A percentile compares a stretch with the other conserved stretches of the same genome.
phyloP scores from a whole-genome alignment of 495 filamentous ascomycete genomes.

The Penicillium lagena region DNA sequence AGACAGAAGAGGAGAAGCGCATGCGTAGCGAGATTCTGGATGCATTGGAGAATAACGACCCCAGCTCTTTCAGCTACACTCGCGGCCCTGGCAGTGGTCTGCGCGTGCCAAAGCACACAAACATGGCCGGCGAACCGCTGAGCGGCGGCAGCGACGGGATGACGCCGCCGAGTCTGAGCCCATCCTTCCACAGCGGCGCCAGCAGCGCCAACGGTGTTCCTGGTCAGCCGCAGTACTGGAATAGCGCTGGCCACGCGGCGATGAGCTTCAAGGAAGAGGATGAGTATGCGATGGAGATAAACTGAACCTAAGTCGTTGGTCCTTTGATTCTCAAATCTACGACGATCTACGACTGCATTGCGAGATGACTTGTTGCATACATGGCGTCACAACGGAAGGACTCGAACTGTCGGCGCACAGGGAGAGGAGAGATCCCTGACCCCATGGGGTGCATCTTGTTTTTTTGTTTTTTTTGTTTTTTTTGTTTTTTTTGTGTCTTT shows the following conservation, averaged over 20 bases:
- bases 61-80: conserved; percentile 70
- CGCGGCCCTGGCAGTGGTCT: conserved; percentile 78
- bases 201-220: conserved; percentile 46
- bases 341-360: conserved; percentile 3
- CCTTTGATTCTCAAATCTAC: neutral
- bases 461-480: conserved; percentile 11
- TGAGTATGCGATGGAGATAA: conserved; percentile 79
- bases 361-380: conserved; percentile 35
- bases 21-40: conserved; percentile 91
- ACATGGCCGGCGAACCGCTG: conserved; percentile 74
- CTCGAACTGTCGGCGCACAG: conserved; percentile 25
- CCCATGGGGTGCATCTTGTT: conserved; percentile 14
- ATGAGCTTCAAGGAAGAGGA: conserved; percentile 89
- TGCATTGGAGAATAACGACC: conserved; percentile 71
- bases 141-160: conserved; percentile 37
- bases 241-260: conserved; percentile 56
- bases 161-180: conserved; percentile 63
- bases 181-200: conserved; percentile 56
- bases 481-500: conserved; percentile 17
- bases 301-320: conserved; percentile 19
- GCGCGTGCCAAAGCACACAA: conserved; percentile 88
- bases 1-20: conserved; percentile 85
- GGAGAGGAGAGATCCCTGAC: conserved; percentile 21
- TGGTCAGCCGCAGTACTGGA: conserved; percentile 62
- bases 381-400: conserved; percentile 29